Evolutionary conservation across 139 green algal species (phyloP), one percentile per base, ranked within the genome.

Genomic region (Closterium sp.): DNA sequence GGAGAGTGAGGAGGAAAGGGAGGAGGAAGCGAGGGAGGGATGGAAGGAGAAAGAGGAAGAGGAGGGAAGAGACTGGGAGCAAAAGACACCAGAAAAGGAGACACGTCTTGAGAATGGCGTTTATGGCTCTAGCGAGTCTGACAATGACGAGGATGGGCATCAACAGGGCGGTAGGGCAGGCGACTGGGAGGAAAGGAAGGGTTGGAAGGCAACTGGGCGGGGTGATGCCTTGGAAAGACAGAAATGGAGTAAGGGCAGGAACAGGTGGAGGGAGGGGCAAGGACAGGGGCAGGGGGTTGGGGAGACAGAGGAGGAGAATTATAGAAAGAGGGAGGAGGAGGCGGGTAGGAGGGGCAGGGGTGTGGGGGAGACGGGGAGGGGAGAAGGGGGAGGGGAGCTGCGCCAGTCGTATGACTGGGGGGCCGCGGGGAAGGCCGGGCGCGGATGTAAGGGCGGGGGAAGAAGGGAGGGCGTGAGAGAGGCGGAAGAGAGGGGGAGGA

Each of bases 401-500:
- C 88, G 98, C 96, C 1, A 94, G 96, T 95, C 99, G 97, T 19
- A 96, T 34, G 91, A 97, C 94, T 94, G 99, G 99, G 94, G 98
- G 98, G 73, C 99, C 97, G 92, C 99, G 98, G 4, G 97, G 97
- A 1, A 96, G 98, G 2, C 98, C 97, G 24, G 99, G 96, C 89
- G 97, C 96, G 87, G 99, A 95, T 2, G 98, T 97, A 70, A 98
- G 97, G 13, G 94, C 88, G 11, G 97, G 96, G 27, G 62, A 24
- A 79, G 19, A 79, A 79, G 93, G 90, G 10, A 97, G 96, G 70
- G 93, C 86, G 22, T 92, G 87, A 24, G 97, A 91, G 89, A 98
- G 91, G 62, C 96, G 95, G 95, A 93, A 70, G 50, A 27, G 24
- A 32, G 85, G 28, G 28, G 28, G 27, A 32, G 19, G 85, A 9